These are phyloP conservation scores for Dactylellina sp. DNA, from an alignment of 2,329 filamentous ascomycete genomes.

Conservation along the genomic window DNA sequence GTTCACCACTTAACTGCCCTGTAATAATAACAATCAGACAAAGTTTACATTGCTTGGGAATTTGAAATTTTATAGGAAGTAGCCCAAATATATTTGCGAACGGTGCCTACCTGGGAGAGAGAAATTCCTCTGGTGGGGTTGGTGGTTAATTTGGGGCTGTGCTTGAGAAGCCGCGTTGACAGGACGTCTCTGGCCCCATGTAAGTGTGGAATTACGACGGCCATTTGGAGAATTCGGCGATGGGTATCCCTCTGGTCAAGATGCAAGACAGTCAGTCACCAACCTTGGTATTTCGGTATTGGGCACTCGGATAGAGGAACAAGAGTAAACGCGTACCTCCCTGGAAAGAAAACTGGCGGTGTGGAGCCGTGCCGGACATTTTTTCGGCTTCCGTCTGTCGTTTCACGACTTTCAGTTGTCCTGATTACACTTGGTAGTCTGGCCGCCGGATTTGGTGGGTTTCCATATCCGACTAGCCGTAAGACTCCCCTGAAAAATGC, in stretches of 20 bases:
- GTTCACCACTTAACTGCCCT: conserved; percentile 22
- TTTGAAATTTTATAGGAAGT: background rate
- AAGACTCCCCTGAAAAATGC: conserved; percentile 23
- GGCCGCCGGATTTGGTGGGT: conserved; percentile 35
- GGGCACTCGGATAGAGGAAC: conserved; percentile 21
- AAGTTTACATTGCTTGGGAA: conserved; percentile 4
- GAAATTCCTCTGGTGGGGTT: conserved; percentile 47
- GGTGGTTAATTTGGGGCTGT: conserved; percentile 40
- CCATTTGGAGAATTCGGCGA: conserved; percentile 29
- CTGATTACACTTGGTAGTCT: conserved; percentile 16
- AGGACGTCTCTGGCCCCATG: conserved; percentile 41
- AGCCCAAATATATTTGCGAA: background rate
- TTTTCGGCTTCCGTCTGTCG: conserved; percentile 8
- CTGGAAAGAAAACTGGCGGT: conserved; percentile 53
- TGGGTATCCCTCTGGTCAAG: conserved; percentile 9
- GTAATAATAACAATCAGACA: conserved; percentile 3
- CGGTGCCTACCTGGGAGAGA: conserved; percentile 39
- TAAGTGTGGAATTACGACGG: conserved; percentile 52
- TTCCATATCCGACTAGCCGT: conserved; percentile 44
- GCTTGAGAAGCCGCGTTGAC: conserved; percentile 50
- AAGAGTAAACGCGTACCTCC: conserved; percentile 2
- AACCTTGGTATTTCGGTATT: background rate
- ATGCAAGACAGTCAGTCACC: background rate
- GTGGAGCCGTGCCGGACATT: conserved; percentile 28
- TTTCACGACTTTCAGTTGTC: background rate